Evolutionary conservation across 805 yeast species (phyloP).

Genomic region (Candida oleophila): DNA sequence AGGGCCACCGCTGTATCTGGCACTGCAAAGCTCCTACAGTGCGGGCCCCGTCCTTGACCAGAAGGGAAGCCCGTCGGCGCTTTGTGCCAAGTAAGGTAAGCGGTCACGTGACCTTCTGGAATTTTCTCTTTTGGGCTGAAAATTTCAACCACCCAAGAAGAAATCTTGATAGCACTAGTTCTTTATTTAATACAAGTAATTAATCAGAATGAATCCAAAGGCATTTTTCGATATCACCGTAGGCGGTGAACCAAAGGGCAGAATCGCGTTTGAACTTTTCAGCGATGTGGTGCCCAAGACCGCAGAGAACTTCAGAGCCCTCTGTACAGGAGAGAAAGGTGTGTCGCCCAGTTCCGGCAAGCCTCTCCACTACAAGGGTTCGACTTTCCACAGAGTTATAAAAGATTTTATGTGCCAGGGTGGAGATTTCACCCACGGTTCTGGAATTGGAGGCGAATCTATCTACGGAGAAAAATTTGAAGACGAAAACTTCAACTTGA

Average conservation of each 20-base stretch:
- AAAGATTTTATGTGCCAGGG: slow-evolving; percentile 91
- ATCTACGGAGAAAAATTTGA: slow-evolving; percentile 61
- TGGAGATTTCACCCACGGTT: slow-evolving; percentile 63
- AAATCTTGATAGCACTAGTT: background rate
- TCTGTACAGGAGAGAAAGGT: slow-evolving; percentile 89
- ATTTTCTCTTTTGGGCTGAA: no score
- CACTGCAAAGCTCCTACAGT: no score
- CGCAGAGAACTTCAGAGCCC: slow-evolving; percentile 83
- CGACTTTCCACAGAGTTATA: slow-evolving; percentile 92
- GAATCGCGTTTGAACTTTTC: slow-evolving; percentile 74
- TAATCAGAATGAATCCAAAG: slow-evolving; percentile 33
- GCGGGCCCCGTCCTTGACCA: no score
- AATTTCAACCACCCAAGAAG: slow-evolving; percentile 1
- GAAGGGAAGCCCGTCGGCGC: no score
- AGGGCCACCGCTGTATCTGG: no score
- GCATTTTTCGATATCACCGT: slow-evolving; percentile 79
- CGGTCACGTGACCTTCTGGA: no score
- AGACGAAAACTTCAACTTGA: slow-evolving; percentile 79
- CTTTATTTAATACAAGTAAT: background rate
- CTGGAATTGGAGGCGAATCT: slow-evolving; percentile 45
- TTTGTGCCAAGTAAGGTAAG: no score
- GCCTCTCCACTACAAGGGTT: slow-evolving; percentile 74
- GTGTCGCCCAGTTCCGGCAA: slow-evolving; percentile 51
- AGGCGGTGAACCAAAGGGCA: slow-evolving; percentile 67
- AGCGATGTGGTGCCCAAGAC: slow-evolving; percentile 80